Conservation (phyloP, 2,329 filamentous ascomycete species). For the Neofusicoccum sp. region DNA sequence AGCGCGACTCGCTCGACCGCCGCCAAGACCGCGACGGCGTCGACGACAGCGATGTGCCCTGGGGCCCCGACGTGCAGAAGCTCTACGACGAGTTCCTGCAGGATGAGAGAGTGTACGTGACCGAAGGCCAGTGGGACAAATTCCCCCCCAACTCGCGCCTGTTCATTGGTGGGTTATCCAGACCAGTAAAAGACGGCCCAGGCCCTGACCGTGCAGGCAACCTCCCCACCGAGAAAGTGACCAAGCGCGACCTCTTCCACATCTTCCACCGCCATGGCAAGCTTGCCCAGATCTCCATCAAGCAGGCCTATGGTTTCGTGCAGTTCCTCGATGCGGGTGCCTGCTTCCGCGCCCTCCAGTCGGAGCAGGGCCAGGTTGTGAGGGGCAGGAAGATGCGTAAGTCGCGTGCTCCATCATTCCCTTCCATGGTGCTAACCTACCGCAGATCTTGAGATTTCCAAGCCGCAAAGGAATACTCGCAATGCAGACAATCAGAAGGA, state of each 20-base stretch:
- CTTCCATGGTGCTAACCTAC: conserved; percentile 34
- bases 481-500: conserved; percentile 48
- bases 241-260: conserved; percentile 91
- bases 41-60: conserved; percentile 53
- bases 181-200: conserved; percentile 10
- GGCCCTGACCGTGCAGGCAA: conserved; percentile 63
- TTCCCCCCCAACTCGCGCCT: conserved; percentile 77
- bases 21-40: conserved; percentile 31
- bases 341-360: conserved; percentile 73
- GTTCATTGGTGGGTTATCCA: conserved; percentile 69
- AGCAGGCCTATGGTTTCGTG: conserved; percentile 95
- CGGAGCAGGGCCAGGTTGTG: conserved; percentile 78
- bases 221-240: conserved; percentile 87
- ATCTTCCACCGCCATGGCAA: conserved; percentile 84
- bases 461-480: conserved; percentile 78
- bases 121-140: conserved; percentile 78
- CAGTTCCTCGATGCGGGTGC: conserved; percentile 81
- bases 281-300: conserved; percentile 92
- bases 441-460: conserved; percentile 85
- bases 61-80: conserved; percentile 62
- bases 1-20: conserved; percentile 31
- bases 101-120: conserved; percentile 74
- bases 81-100: conserved; percentile 72
- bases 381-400: conserved; percentile 92
- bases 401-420: conserved; percentile 42